phyloP scores from a whole-genome alignment of 306 rosid genomes.

The Mimosa pudica region DNA sequence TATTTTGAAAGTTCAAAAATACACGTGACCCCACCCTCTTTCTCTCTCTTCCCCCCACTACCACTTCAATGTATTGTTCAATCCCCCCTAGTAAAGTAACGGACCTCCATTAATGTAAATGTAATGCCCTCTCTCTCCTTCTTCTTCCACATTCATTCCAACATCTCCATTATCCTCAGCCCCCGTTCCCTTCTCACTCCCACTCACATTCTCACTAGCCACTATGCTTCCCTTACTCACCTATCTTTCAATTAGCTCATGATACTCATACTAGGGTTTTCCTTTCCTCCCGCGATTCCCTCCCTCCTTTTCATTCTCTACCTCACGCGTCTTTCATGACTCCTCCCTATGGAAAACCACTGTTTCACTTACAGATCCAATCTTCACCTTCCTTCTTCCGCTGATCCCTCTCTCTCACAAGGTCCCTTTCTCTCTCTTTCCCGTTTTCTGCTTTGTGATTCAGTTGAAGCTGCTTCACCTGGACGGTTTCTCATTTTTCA shows the following conservation, averaged over 20 bases:
- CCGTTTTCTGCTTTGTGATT: not conserved
- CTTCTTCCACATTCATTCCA: not conserved
- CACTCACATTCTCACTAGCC: not conserved
- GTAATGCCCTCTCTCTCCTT: not conserved
- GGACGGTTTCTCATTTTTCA: not conserved
- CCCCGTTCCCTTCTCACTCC: not conserved
- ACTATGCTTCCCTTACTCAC: slow-evolving; percentile 3
- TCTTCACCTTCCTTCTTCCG: slow-evolving; percentile 34
- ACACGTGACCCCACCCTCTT: slow-evolving; percentile 1
- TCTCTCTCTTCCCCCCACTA: slow-evolving; percentile 15
- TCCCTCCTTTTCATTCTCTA: slow-evolving; percentile 19
- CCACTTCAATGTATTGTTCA: not conserved
- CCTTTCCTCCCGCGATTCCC: slow-evolving; percentile 12
- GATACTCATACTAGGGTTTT: slow-evolving; percentile 41
- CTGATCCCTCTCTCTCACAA: slow-evolving; percentile 50
- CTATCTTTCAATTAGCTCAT: slow-evolving; percentile 24
- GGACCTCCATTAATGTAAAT: too few species aligned
- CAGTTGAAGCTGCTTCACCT: slow-evolving; percentile 16
- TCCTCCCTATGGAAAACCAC: slow-evolving; percentile 51
- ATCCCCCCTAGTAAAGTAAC: too few species aligned
- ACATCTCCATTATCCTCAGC: slow-evolving; percentile 15
- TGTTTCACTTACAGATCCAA: slow-evolving; percentile 51
- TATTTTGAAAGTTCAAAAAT: slow-evolving; percentile 74
- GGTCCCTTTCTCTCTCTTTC: slow-evolving; percentile 30
- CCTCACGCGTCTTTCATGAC: slow-evolving; percentile 46